phyloP scores from a whole-genome alignment of 768 basidiomycete species.

The Serendipita vermifera region DNA sequence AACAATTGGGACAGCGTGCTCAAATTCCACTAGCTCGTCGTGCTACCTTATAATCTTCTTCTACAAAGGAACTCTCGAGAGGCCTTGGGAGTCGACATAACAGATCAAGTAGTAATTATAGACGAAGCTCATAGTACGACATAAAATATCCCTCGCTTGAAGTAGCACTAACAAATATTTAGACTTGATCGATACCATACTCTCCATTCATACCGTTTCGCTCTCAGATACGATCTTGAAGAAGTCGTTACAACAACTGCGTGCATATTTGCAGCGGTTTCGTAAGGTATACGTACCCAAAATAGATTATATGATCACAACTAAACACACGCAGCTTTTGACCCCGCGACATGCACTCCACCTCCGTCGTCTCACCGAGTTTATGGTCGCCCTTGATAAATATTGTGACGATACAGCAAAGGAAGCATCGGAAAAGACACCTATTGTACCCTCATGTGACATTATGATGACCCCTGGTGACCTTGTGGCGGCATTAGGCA shows the following conservation, averaged over 20 bases:
- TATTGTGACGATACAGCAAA: slow-evolving; percentile 28
- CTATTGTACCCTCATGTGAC: slow-evolving; percentile 20
- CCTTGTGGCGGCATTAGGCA: slow-evolving; percentile 52
- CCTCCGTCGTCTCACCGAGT: slow-evolving; percentile 61
- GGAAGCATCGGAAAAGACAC: slow-evolving; percentile 11
- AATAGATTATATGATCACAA: not conserved
- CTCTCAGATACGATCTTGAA: slow-evolving; percentile 45
- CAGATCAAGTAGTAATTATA: slow-evolving; percentile 73
- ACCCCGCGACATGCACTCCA: slow-evolving; percentile 60
- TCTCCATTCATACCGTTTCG: slow-evolving; percentile 67
- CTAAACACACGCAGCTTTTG: slow-evolving; percentile 33
- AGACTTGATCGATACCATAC: slow-evolving; percentile 83
- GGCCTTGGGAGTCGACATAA: slow-evolving; percentile 74
- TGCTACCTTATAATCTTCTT: slow-evolving; percentile 86
- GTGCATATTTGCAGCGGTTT: slow-evolving; percentile 64
- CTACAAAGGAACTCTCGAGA: slow-evolving; percentile 73
- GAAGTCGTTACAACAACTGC: slow-evolving; percentile 60
- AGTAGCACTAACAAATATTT: not conserved
- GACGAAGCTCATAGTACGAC: slow-evolving; percentile 92
- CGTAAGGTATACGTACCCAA: slow-evolving; percentile 27
- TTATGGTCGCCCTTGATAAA: slow-evolving; percentile 56
- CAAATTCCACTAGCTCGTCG: slow-evolving; percentile 48
- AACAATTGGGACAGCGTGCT: not conserved
- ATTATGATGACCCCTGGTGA: slow-evolving; percentile 61
- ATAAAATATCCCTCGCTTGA: slow-evolving; percentile 9